A percentile compares a stretch with the other conserved stretches of the same genome.
phyloP scores from a whole-genome alignment of 495 filamentous ascomycete species.

The Neurospora hispaniola region DNA sequence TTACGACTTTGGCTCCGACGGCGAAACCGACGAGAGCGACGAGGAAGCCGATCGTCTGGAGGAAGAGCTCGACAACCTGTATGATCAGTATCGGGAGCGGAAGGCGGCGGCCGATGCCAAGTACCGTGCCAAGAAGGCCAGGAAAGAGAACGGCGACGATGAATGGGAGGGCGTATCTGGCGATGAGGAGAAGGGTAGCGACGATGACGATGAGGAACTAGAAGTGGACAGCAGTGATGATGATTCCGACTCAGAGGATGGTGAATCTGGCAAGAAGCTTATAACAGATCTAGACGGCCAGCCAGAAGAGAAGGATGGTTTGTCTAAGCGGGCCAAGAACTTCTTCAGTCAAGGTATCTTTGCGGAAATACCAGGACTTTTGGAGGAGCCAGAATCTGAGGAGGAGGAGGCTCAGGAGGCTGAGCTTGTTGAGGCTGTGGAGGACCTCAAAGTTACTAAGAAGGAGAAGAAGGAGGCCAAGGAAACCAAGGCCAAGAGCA shows the following conservation, averaged over 20 bases:
- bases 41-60: constrained; percentile 76
- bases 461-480: constrained; percentile 4
- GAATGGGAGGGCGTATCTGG: constrained; percentile 90
- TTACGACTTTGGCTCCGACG: constrained; percentile 43
- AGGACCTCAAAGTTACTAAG: constrained; percentile 1
- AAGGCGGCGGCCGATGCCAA: constrained; percentile 73
- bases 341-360: constrained; percentile 98
- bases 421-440: constrained; percentile 2
- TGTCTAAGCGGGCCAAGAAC: constrained; percentile 71
- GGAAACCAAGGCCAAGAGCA: constrained; percentile 10
- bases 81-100: constrained; percentile 73
- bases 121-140: constrained; percentile 74
- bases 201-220: constrained; percentile 39
- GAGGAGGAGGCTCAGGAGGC: constrained; percentile 35
- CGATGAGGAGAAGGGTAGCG: constrained; percentile 46
- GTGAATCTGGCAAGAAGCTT: constrained; percentile 27
- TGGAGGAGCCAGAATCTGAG: constrained; percentile 43
- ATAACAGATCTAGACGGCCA: constrained; percentile 42
- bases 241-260: constrained; percentile 39
- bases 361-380: constrained; percentile 57
- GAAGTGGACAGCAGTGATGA: constrained; percentile 47
- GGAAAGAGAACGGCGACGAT: constrained; percentile 71
- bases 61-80: constrained; percentile 72
- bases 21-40: constrained; percentile 53
- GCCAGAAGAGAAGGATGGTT: constrained; percentile 35